Evolutionary conservation across 2,329 filamentous ascomycete species (phyloP).

Genomic region (Xylaria digitata): DNA sequence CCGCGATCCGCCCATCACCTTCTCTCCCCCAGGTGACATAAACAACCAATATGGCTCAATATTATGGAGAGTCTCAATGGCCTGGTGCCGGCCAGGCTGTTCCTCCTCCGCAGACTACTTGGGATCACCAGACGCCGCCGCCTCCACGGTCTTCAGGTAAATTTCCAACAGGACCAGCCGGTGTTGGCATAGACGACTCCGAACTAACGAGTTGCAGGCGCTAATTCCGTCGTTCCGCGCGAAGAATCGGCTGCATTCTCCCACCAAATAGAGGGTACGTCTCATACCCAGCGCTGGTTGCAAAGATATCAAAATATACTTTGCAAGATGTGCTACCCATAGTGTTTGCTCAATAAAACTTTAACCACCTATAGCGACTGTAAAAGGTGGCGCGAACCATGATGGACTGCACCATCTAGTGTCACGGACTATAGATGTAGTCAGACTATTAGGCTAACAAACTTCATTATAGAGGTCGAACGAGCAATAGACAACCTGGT

Average conservation of each 20-base stretch:
- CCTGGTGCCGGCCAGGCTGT: constrained; percentile 55
- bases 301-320: constrained; percentile 13
- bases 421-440: not conserved
- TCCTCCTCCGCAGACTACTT: constrained; percentile 66
- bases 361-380: not conserved
- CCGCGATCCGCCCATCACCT: constrained; percentile 12
- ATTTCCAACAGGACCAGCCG: not conserved
- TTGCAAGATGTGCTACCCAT: constrained; percentile 26
- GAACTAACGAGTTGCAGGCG: constrained; percentile 62
- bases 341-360: not conserved
- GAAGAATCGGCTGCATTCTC: constrained; percentile 84
- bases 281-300: constrained; percentile 17
- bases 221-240: constrained; percentile 77
- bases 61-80: constrained; percentile 53
- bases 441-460: constrained; percentile 44
- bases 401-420: not conserved
- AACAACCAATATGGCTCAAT: constrained; percentile 49
- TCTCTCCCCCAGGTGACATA: constrained; percentile 3
- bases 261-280: constrained; percentile 90
- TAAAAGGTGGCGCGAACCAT: constrained; percentile 5
- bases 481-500: constrained; percentile 94
- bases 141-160: constrained; percentile 71
- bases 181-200: not conserved
- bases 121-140: constrained; percentile 78
- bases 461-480: constrained; percentile 79